Evolutionary conservation across 2,329 filamentous ascomycete species (phyloP), one percentile per base, ranked within the genome.

Genomic region (Zymoseptoria pseudotritici): DNA sequence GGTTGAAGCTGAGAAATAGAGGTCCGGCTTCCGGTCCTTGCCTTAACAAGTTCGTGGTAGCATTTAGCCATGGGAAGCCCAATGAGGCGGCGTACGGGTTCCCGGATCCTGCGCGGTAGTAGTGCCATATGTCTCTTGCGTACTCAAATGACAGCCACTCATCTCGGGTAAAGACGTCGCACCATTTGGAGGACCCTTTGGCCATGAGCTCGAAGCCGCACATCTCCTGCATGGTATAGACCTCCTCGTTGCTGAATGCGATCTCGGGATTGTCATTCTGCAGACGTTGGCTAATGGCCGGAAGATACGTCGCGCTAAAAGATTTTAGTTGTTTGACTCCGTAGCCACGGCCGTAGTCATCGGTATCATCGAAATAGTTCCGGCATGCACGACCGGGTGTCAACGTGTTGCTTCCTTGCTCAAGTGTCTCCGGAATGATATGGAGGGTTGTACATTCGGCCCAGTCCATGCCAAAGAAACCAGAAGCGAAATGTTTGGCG

Each of bases 171-270:
- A 85, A 85, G 8, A 83, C 75, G 58, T 79, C 71, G 63, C 82
- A 85, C 82, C 82, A 85, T 5, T 76, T 75, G 67, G 81, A 83
- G 21, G 70, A 73, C 6, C 82, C 83, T 59, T 79, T 76, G 0
- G 79, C 78, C 2, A 80, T 77, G 0, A 75, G 82, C 69, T 85
- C 83, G 63, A 85, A 86, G 1, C 81, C 83, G 67, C 83, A 85
- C 74, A 84, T 79, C 64, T 85, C 82, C n/a, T 85, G 83, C 83
- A 85, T 85, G 60, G 78, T 76, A 65, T 80, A 85, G 46, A 85
- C 70, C 57, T 85, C 82, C 2, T 73, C 66, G 53, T 78, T 73
- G 0, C 71, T 74, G 58, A 83, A 76, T 13, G 67, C 56, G 49
- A 82, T 71, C 1, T 70, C 73, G 2, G 78, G 72, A 31, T 76